Base-by-base conservation (phyloP, 371 early-diverging fungal genomes). In the Catenaria anguillulae region DNA sequence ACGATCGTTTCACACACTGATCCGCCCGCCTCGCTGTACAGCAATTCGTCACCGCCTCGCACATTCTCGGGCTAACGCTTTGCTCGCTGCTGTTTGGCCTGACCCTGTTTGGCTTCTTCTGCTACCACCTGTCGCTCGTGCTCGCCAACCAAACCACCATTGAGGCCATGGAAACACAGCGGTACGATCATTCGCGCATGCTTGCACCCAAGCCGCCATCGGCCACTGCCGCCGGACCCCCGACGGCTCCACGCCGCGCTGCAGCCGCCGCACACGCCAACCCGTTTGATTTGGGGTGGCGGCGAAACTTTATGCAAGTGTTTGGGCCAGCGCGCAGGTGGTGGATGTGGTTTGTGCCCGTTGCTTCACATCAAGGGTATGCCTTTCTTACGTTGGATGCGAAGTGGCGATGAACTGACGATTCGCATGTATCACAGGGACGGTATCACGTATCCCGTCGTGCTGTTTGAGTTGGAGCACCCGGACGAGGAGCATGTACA, bases 231-330 rank as follows among this genome's bases (percentile, higher is more conserved):
- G 40, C 10, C 40, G 31, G 62, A 60, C 31, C 55, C 36, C 37
- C 50, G n/a, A 24, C 62, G 56, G 26, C 56, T 12, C 13, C 4
- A 8, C 26, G 8, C 46, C 17, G 40, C 40, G 35, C 12, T 23
- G n/a, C 59, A 12, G 15, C 15, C 24, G 40, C 52, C 0, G 61
- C 50, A 31, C 33, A 62, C 42, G 35, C 58, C 43, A 73, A 71
- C 40, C 31, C 71, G 68, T 73, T 70, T 63, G 65, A 71, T 42
- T 46, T 73, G 17, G 73, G 73, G 0, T 23, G 33, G 4, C 55
- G 42, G 6, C 58, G 56, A 42, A 73, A 73, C 56, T 66, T 66
- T 23, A 31, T 40, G 2, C 70, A 70, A 55, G 64, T 71, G 21
- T 62, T 71, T 64, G 71, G 69, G 37, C 37, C 61, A n/a, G n/a